These are phyloP conservation scores for Aspergillus pseudoviridinutans DNA, from an alignment of 2,329 filamentous ascomycete genomes.

Conservation along the genomic window DNA sequence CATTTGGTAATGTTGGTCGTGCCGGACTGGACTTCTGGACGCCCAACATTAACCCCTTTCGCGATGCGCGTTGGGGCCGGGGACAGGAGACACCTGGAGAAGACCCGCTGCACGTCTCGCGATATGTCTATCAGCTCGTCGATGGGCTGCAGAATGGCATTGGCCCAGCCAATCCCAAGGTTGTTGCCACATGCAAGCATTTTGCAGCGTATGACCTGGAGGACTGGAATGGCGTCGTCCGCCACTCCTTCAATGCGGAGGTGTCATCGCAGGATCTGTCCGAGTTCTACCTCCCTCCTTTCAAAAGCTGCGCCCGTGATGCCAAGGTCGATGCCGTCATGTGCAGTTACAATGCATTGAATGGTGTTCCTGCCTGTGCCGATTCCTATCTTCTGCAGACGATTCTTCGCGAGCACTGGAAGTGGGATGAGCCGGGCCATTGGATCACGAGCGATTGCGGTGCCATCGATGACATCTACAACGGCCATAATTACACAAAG, in stretches of 20 bases:
- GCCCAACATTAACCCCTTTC: constrained; percentile 62
- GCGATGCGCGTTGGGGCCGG: constrained; percentile 58
- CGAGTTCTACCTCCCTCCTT: constrained; percentile 63
- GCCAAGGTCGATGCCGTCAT: constrained; percentile 54
- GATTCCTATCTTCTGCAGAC: constrained; percentile 57
- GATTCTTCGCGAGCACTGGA: constrained; percentile 61
- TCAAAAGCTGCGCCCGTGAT: constrained; percentile 60
- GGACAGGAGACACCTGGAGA: constrained; percentile 57
- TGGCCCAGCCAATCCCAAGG: constrained; percentile 26
- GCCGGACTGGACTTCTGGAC: constrained; percentile 38
- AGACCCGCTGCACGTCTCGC: constrained; percentile 38
- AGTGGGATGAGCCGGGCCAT: constrained; percentile 55
- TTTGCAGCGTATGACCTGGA: constrained; percentile 55
- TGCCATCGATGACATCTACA: constrained; percentile 54
- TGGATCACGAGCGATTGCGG: constrained; percentile 63
- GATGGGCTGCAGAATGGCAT: constrained; percentile 46
- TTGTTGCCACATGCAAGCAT: constrained; percentile 56
- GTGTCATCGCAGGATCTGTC: constrained; percentile 52
- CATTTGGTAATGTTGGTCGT: constrained; percentile 56
- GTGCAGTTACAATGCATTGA: constrained; percentile 60
- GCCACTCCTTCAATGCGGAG: constrained; percentile 1
- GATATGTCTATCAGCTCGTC: constrained; percentile 12
- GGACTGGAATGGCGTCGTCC: constrained; percentile 43
- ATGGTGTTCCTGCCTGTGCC: constrained; percentile 61
- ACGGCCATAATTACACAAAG: constrained; percentile 47